Conservation (phyloP, 352 stramenopile species). For the Globisporangium nagaii region DNA sequence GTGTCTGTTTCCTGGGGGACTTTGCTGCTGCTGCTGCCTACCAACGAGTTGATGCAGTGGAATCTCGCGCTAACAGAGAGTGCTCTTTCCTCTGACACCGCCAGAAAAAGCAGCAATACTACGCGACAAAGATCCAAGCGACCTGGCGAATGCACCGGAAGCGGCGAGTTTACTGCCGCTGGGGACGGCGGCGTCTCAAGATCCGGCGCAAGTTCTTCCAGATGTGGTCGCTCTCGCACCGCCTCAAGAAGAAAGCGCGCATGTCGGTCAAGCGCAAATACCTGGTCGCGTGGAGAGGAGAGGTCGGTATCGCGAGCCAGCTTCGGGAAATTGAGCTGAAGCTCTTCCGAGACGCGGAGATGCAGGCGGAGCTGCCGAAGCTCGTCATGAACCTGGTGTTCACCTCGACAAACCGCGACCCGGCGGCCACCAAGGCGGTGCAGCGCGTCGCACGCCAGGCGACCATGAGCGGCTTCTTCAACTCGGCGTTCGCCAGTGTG, state of each 20-base stretch:
- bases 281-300: conserved; percentile 34
- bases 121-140: conserved; percentile 40
- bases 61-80: conserved; percentile 11
- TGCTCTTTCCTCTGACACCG: background rate
- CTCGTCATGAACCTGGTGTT: conserved; percentile 77
- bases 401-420: conserved; percentile 37
- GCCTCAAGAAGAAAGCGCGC: conserved; percentile 28
- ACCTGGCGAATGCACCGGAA: conserved; percentile 45
- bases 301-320: conserved; percentile 38
- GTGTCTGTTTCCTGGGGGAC: no score
- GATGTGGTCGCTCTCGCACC: conserved; percentile 41
- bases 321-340: conserved; percentile 56
- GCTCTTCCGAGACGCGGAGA: conserved; percentile 55
- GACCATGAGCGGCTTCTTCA: conserved; percentile 27
- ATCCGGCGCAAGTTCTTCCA: conserved; percentile 32
- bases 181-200: conserved; percentile 26
- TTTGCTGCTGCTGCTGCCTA: no score
- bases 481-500: conserved; percentile 42
- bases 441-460: background rate
- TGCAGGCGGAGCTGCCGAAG: conserved; percentile 32
- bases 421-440: conserved; percentile 9
- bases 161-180: conserved; percentile 37
- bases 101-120: conserved; percentile 18
- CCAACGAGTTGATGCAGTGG: conserved; percentile 5
- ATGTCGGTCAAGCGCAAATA: conserved; percentile 28